Percentiles rank a stretch among this genome's conserved stretches.
phyloP scores from a whole-genome alignment of 2,329 filamentous ascomycete genomes.

The Penicillium polonicum region DNA sequence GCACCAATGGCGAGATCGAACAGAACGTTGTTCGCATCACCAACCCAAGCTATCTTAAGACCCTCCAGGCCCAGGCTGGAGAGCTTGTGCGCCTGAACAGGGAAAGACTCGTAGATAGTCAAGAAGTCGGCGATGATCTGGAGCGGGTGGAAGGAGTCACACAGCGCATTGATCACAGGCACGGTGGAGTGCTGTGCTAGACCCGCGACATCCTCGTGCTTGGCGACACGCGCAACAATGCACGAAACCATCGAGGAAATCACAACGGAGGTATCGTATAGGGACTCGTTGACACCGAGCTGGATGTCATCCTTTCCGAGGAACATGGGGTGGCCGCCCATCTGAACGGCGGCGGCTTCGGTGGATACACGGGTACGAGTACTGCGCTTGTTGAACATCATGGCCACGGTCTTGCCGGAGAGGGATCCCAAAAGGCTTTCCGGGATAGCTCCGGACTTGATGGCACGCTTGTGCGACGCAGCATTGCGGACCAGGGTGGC shows the following conservation, averaged over 20 bases:
- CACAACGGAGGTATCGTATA: slow-evolving; percentile 88
- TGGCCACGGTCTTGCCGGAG: slow-evolving; percentile 76
- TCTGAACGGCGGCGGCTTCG: slow-evolving; percentile 80
- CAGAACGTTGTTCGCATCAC: slow-evolving; percentile 95
- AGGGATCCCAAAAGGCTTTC: slow-evolving; percentile 61
- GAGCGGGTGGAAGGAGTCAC: slow-evolving; percentile 87
- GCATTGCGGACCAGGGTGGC: slow-evolving; percentile 81
- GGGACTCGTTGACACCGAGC: slow-evolving; percentile 86
- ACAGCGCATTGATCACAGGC: slow-evolving; percentile 83
- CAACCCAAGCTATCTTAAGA: slow-evolving; percentile 91
- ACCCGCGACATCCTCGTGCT: slow-evolving; percentile 70
- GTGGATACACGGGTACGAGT: slow-evolving; percentile 92
- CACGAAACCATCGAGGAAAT: slow-evolving; percentile 91
- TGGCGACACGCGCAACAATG: slow-evolving; percentile 75
- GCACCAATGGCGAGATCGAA: slow-evolving; percentile 89
- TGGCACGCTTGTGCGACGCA: slow-evolving; percentile 67
- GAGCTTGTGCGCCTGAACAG: slow-evolving; percentile 42
- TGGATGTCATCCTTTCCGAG: slow-evolving; percentile 95
- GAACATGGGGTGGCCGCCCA: slow-evolving; percentile 96
- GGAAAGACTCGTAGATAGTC: slow-evolving; percentile 79
- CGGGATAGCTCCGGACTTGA: slow-evolving; percentile 68
- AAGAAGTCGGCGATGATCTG: slow-evolving; percentile 94
- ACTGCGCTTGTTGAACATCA: slow-evolving; percentile 96
- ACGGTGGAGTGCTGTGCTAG: slow-evolving; percentile 72
- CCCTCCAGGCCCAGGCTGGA: slow-evolving; percentile 69